phyloP scores from a whole-genome alignment of 805 yeast genomes.

The Candida caryicola region DNA sequence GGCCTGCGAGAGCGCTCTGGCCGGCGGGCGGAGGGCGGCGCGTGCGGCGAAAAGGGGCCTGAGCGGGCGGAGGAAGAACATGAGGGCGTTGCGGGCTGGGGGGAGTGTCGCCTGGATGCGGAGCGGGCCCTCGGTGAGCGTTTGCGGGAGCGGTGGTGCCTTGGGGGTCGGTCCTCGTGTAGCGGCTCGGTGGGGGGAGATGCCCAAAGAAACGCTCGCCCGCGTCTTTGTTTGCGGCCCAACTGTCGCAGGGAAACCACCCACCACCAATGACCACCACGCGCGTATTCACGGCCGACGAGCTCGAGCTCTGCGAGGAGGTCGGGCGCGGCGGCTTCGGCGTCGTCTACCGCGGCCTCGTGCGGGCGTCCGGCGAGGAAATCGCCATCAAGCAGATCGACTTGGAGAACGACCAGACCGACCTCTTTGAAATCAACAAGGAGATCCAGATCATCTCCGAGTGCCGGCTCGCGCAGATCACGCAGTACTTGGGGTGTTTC shows the following conservation, averaged over 20 bases:
- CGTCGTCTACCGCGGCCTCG: slow-evolving; percentile 63
- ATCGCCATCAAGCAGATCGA: slow-evolving; percentile 70
- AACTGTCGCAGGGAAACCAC: no score
- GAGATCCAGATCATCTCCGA: slow-evolving; percentile 69
- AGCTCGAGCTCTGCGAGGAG: slow-evolving; percentile 46
- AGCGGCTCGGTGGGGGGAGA: no score
- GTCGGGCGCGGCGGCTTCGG: slow-evolving; percentile 82
- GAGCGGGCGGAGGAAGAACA: no score
- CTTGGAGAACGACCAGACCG: slow-evolving; percentile 61
- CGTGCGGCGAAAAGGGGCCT: no score
- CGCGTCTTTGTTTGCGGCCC: background rate
- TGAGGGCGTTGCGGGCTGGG: no score
- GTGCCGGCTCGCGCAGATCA: slow-evolving; percentile 61
- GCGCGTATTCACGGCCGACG: slow-evolving; percentile 31
- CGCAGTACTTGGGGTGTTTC: slow-evolving; percentile 69
- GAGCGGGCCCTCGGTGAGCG: no score
- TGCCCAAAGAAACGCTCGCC: no score
- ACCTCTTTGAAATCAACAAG: slow-evolving; percentile 66
- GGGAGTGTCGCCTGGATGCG: no score
- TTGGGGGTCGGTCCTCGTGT: no score
- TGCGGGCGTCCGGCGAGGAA: slow-evolving; percentile 39
- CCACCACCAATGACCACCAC: slow-evolving; percentile 1
- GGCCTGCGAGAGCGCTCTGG: no score
- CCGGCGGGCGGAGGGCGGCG: no score
- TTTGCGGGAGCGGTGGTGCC: no score